Evolutionary conservation across 176 grass and related monocot species (phyloP).

Genomic region (Aegilops umbellulata): DNA sequence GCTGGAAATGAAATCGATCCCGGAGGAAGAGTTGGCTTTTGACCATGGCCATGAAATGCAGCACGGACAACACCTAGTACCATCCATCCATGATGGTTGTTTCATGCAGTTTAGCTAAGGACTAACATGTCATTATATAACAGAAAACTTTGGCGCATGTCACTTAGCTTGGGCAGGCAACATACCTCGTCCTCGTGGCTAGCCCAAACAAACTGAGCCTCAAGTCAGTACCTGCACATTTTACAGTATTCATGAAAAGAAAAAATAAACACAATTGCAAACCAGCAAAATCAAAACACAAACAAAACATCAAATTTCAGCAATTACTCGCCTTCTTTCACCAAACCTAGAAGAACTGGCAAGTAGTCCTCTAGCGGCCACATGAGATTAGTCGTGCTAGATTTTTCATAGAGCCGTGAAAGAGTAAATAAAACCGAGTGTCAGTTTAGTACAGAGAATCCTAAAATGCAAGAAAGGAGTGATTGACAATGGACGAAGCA

Average conservation of each 20-base stretch:
- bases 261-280: not conserved
- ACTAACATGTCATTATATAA: not conserved
- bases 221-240: slow-evolving; percentile 43
- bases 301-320: not conserved
- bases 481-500: not conserved
- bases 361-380: no score
- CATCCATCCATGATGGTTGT: slow-evolving; percentile 67
- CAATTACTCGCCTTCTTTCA: slow-evolving; percentile 53
- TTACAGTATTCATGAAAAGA: not conserved
- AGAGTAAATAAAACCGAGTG: no score
- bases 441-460: not conserved
- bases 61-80: no score
- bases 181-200: no score
- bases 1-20: no score
- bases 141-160: not conserved
- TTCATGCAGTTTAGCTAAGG: slow-evolving; percentile 45
- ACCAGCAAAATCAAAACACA: not conserved
- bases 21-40: no score
- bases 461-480: not conserved
- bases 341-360: slow-evolving; percentile 41
- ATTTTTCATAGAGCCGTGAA: no score
- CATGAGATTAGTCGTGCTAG: no score
- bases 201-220: slow-evolving; percentile 28
- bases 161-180: slow-evolving; percentile 29
- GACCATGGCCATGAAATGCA: no score